Percentiles rank a stretch among this genome's conserved stretches.
Evolutionary conservation across 2,329 filamentous ascomycete genomes (phyloP).

Genomic region (Fusarium chaquense): DNA sequence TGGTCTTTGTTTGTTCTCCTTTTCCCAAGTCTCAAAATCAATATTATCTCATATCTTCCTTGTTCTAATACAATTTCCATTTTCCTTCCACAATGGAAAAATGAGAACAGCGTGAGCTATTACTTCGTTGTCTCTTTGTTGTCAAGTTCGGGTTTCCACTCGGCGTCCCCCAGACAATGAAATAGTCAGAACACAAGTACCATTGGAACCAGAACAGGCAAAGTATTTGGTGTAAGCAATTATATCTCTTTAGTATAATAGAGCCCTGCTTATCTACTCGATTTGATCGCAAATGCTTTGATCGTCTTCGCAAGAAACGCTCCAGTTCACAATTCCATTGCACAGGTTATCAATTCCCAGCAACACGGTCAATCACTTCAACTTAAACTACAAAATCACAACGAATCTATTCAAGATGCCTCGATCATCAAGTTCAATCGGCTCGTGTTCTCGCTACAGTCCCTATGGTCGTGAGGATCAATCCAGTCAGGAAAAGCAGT

Average conservation of each 20-base stretch:
- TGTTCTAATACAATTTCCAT: not conserved
- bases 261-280: not conserved
- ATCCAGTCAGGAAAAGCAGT: not conserved
- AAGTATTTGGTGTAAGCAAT: not conserved
- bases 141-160: too few relatives aligned
- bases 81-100: rapidly evolving
- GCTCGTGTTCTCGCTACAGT: not conserved
- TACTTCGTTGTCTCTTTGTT: not conserved
- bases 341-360: not conserved
- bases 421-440: not conserved
- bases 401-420: not conserved
- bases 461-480: not conserved
- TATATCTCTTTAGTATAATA: not conserved
- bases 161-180: not conserved
- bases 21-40: not conserved
- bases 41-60: not conserved
- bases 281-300: too few relatives aligned
- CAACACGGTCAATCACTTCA: not conserved
- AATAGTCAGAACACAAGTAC: not conserved
- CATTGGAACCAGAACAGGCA: not conserved
- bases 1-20: not conserved
- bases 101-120: not conserved
- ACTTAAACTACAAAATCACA: not conserved
- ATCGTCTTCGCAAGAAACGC: not conserved
- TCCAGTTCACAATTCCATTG: not conserved